Evolutionary conservation across 2,329 filamentous ascomycete genomes (phyloP).

Genomic region (Colletotrichum agaves): DNA sequence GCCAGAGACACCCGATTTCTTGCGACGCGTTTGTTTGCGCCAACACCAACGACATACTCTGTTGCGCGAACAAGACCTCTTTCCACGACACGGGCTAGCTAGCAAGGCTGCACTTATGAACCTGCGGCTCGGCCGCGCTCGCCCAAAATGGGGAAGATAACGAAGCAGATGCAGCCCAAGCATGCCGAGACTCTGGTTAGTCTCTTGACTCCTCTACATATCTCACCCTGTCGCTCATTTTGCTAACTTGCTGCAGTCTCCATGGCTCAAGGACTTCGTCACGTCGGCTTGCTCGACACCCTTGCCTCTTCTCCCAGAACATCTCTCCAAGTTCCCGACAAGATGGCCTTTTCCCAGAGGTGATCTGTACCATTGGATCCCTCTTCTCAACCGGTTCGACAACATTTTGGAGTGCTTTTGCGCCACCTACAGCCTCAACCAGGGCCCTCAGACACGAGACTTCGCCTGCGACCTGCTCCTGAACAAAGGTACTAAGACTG

Average conservation of each 20-base stretch:
- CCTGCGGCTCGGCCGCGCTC: slow-evolving; percentile 69
- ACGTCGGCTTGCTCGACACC: slow-evolving; percentile 74
- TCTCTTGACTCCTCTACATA: slow-evolving; percentile 29
- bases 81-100: slow-evolving; percentile 27
- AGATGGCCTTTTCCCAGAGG: slow-evolving; percentile 96
- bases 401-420: slow-evolving; percentile 85
- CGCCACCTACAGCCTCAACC: slow-evolving; percentile 80
- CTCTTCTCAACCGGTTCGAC: slow-evolving; percentile 92
- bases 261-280: slow-evolving; percentile 86
- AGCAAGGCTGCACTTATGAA: slow-evolving; percentile 43
- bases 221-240: neutral
- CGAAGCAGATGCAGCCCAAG: slow-evolving; percentile 73
- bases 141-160: slow-evolving; percentile 74
- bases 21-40: slow-evolving; percentile 30
- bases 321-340: slow-evolving; percentile 83
- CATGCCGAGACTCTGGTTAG: slow-evolving; percentile 75
- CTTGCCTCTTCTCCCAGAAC: slow-evolving; percentile 79
- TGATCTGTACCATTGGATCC: slow-evolving; percentile 98
- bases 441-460: slow-evolving; percentile 82
- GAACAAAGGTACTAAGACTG: slow-evolving; percentile 64
- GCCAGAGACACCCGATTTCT: neutral
- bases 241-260: slow-evolving; percentile 70
- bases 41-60: slow-evolving; percentile 14
- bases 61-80: slow-evolving; percentile 26
- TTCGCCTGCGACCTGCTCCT: slow-evolving; percentile 76